Base-by-base conservation (phyloP, 2,329 filamentous ascomycete genomes). In the Paraconiothyrium sp. region DNA sequence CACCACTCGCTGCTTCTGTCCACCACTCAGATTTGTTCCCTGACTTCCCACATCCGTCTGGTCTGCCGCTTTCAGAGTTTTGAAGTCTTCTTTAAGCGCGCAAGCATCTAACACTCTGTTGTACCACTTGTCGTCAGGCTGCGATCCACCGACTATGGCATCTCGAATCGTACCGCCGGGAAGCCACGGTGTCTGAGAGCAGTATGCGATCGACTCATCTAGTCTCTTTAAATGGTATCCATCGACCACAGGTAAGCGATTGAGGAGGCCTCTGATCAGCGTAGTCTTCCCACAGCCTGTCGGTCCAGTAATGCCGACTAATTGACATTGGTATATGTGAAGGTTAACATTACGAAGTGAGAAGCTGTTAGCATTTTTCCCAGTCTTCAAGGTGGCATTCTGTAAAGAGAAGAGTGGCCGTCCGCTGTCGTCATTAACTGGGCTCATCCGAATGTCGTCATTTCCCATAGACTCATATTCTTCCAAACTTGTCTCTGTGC, bases 1-100 rank as follows among this genome's bases (percentile, higher is more conserved):
- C 35, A 58, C 49, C 57, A 84, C 76, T 43, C 83, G 76, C 62
- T 84, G 81, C 55, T 79, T 81, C 63, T 85, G 83, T 4, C 83
- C 83, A 20, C 82, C 82, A 65, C 80, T 83, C 13, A 85, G 74
- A 9, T 78, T 76, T 49, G 82, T 74, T 9, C 83, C 83, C 58
- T 81, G 79, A 65, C 79, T 83, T 22, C 82, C 83, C 51, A 83
- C 79, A 11, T 80, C 65, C 7, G 82, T 83, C 34, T 77, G 67
- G 54, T 78, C 62, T 35, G 62, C 61, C 30, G 46, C 41, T 13
- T 54, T 32, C 24, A 68, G 35, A 27, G 60, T 44, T 20, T 44
- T 49, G 27, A 71, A 54, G 34, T 72, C 68, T 39, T 56, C 30
- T 27, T 61, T 52, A 22, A 72, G 61, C 30, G 57, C 62, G 54